Conservation (phyloP, 371 early-diverging fungal genomes). For the Chytridium lagenaria region DNA sequence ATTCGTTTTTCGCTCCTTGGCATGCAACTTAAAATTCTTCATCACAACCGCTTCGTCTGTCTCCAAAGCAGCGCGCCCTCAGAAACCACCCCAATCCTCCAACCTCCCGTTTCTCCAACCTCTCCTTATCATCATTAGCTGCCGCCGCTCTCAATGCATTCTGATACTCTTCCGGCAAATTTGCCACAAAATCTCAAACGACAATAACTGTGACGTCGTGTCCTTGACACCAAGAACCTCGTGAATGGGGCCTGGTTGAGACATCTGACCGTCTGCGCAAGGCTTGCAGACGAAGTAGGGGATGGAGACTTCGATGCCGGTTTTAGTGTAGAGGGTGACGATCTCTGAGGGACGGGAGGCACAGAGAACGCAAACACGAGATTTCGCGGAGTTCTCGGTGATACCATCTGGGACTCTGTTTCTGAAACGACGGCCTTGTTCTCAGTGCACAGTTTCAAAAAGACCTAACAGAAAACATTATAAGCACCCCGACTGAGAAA, state of each 20-base stretch:
- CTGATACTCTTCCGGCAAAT: conserved; percentile 14
- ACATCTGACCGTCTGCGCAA: conserved; percentile 28
- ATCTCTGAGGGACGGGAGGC: conserved; percentile 23
- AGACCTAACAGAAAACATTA: conserved; percentile 21
- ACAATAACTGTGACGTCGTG: background rate
- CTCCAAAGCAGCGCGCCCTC: conserved; percentile 1
- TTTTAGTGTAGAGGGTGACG: conserved; percentile 37
- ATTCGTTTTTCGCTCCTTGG: conserved; percentile 32
- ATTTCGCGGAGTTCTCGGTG: background rate
- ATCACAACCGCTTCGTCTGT: conserved; percentile 24
- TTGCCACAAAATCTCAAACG: conserved; percentile 19
- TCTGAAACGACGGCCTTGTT: conserved; percentile 36
- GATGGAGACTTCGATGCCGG: conserved; percentile 32
- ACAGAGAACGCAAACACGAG: conserved; percentile 32
- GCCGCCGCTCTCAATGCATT: background rate
- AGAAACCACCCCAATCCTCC: background rate
- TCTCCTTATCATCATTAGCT: background rate
- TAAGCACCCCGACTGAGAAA: background rate
- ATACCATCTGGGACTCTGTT: background rate
- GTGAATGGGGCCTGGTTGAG: too few relatives aligned
- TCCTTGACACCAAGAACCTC: background rate
- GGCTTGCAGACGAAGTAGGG: conserved; percentile 34
- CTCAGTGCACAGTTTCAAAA: conserved; percentile 39
- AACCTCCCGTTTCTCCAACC: background rate
- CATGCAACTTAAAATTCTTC: conserved; percentile 36